Evolutionary conservation across 164 flowering plant species (phyloP).

Genomic region (Echeveria elegans): DNA sequence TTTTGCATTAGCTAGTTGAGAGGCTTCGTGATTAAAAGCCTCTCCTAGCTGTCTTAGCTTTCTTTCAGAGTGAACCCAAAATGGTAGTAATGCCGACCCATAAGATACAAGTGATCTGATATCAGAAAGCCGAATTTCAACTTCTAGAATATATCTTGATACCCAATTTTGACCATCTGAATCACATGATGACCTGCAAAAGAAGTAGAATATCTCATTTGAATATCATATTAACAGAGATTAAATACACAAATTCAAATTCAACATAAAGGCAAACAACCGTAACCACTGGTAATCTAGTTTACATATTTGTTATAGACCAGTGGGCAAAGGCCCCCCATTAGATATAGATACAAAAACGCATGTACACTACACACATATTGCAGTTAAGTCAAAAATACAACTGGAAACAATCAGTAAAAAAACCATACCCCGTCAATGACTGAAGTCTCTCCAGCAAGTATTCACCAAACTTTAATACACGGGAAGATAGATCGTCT

Average conservation of each 20-base stretch:
- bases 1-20: constrained; percentile 18
- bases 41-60: constrained; percentile 50
- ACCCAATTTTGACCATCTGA: constrained; percentile 27
- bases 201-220: constrained; percentile 1
- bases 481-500: constrained; percentile 25
- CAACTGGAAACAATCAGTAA: background rate
- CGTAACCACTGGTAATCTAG: too few relatives aligned
- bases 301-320: too few relatives aligned
- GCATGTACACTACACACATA: background rate
- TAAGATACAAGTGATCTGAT: constrained; percentile 46
- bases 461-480: constrained; percentile 37
- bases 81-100: constrained; percentile 68
- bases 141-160: constrained; percentile 44
- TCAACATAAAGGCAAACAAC: too few relatives aligned
- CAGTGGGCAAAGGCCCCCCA: too few relatives aligned
- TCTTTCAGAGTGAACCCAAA: constrained; percentile 68
- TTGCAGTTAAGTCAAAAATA: background rate
- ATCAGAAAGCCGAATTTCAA: constrained; percentile 74
- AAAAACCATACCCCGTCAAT: constrained; percentile 39
- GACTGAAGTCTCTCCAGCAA: constrained; percentile 55
- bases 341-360: background rate
- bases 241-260: too few relatives aligned
- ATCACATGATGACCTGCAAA: constrained; percentile 29
- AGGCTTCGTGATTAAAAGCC: constrained; percentile 29
- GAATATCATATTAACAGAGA: too few relatives aligned